These are phyloP conservation scores for Lepidium sativum DNA, from an alignment of 345 rosid genomes.

Conservation along the genomic window DNA sequence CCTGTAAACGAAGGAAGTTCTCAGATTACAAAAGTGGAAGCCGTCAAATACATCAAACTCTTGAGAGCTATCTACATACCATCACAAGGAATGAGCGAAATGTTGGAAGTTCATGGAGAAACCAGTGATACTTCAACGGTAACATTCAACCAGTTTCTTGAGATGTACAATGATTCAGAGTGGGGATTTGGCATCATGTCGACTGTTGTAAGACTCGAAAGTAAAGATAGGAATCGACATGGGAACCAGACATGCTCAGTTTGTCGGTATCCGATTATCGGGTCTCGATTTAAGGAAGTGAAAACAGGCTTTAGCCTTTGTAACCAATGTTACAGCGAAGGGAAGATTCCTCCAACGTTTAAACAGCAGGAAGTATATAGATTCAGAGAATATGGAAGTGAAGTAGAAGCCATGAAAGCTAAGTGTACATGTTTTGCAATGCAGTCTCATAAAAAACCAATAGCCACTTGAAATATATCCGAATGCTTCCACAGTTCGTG, in stretches of 20 bases:
- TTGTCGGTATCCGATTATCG: slow-evolving; percentile 78
- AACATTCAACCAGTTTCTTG: slow-evolving; percentile 65
- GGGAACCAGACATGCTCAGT: slow-evolving; percentile 71
- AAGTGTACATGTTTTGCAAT: slow-evolving; percentile 69
- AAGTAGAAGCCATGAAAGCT: slow-evolving; percentile 73
- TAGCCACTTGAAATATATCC: slow-evolving; percentile 36
- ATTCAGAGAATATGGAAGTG: slow-evolving; percentile 73
- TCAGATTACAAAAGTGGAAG: slow-evolving; percentile 60
- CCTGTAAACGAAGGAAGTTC: slow-evolving; percentile 71
- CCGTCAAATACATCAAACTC: slow-evolving; percentile 49
- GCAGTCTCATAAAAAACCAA: slow-evolving; percentile 44
- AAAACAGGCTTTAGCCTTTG: slow-evolving; percentile 79
- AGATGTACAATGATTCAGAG: slow-evolving; percentile 78
- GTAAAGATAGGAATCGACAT: slow-evolving; percentile 75
- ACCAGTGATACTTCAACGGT: slow-evolving; percentile 51
- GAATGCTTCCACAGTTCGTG: neutral
- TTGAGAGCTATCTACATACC: slow-evolving; percentile 75
- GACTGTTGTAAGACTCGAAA: slow-evolving; percentile 70
- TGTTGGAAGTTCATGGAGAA: slow-evolving; percentile 64
- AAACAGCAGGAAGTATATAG: slow-evolving; percentile 65
- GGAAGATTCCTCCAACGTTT: slow-evolving; percentile 65
- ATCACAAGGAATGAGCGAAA: slow-evolving; percentile 52
- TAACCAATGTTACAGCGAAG: slow-evolving; percentile 90
- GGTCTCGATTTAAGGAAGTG: slow-evolving; percentile 89
- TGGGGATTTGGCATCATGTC: slow-evolving; percentile 93